These are phyloP conservation scores for Copromyces sp. DNA, from an alignment of 495 filamentous ascomycete genomes.

Conservation along the genomic window DNA sequence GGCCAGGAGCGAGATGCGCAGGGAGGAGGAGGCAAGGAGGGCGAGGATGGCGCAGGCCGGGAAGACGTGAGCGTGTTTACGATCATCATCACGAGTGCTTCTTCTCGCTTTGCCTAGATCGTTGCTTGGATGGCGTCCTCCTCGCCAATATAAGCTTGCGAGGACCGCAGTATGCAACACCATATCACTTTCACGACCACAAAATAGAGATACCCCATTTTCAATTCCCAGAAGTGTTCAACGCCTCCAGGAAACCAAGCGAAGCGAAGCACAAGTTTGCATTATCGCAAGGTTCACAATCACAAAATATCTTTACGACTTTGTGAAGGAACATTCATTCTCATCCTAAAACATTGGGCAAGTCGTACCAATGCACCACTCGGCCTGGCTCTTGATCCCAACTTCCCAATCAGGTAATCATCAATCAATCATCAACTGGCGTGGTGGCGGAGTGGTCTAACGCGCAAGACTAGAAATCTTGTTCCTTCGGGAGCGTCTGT, in stretches of 20 bases:
- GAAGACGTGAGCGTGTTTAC: conserved; percentile 17
- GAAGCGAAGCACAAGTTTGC: not conserved
- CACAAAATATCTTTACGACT: not conserved
- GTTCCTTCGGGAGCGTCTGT: not conserved
- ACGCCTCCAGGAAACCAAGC: not conserved
- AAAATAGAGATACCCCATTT: not conserved
- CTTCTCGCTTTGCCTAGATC: not conserved
- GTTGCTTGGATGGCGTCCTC: not conserved
- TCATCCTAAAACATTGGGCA: not conserved
- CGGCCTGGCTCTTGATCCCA: not conserved
- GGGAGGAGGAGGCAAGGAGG: conserved; percentile 63
- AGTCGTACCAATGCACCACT: not conserved
- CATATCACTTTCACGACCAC: not conserved
- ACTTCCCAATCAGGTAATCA: not conserved
- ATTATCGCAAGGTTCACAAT: not conserved
- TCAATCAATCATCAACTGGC: not conserved
- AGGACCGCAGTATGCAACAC: not conserved
- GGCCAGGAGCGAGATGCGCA: conserved; percentile 63
- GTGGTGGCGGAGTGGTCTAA: not conserved
- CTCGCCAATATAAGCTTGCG: not conserved
- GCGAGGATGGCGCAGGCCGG: conserved; percentile 43
- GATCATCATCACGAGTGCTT: not conserved
- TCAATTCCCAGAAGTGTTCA: not conserved
- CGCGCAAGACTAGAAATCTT: conserved; percentile 1
- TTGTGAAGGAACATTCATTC: not conserved